phyloP scores from a whole-genome alignment of 306 rosid species.

The Corylus heterophylla region DNA sequence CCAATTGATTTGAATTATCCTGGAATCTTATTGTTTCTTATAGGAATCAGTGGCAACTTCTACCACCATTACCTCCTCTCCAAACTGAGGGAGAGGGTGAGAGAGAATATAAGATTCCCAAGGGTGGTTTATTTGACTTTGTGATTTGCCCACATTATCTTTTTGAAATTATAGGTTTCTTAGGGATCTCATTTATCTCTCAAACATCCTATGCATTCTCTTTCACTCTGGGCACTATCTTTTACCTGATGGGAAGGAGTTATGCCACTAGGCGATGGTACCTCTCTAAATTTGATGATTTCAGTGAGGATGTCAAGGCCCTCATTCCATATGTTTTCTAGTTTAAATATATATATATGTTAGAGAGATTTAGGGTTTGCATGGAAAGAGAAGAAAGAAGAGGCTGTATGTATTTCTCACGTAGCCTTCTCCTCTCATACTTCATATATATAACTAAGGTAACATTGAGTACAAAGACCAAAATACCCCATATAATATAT shows the following conservation, averaged over 20 bases:
- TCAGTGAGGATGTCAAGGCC: constrained; percentile 66
- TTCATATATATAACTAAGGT: too few relatives aligned
- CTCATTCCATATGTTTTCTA: constrained; percentile 62
- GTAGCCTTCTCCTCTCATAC: too few relatives aligned
- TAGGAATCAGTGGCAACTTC: constrained; percentile 73
- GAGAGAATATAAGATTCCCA: constrained; percentile 70
- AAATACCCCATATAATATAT: too few relatives aligned
- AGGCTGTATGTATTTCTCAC: too few relatives aligned
- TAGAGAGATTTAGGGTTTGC: too few relatives aligned
- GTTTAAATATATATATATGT: not conserved
- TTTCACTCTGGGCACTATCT: constrained; percentile 46
- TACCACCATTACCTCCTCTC: constrained; percentile 80
- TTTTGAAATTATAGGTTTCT: constrained; percentile 59
- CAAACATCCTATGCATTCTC: constrained; percentile 55
- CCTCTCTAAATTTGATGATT: constrained; percentile 69
- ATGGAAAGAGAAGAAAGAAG: too few relatives aligned
- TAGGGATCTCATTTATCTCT: constrained; percentile 64
- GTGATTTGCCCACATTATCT: constrained; percentile 83
- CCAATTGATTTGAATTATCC: constrained; percentile 42
- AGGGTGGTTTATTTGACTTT: constrained; percentile 70
- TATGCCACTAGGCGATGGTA: constrained; percentile 73
- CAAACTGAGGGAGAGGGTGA: constrained; percentile 55
- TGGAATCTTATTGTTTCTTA: constrained; percentile 52
- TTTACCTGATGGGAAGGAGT: constrained; percentile 74
- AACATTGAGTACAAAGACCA: too few relatives aligned